Evolutionary conservation across 148 eudicot genomes (phyloP).

Genomic region (Vaccinium vitisidaea): DNA sequence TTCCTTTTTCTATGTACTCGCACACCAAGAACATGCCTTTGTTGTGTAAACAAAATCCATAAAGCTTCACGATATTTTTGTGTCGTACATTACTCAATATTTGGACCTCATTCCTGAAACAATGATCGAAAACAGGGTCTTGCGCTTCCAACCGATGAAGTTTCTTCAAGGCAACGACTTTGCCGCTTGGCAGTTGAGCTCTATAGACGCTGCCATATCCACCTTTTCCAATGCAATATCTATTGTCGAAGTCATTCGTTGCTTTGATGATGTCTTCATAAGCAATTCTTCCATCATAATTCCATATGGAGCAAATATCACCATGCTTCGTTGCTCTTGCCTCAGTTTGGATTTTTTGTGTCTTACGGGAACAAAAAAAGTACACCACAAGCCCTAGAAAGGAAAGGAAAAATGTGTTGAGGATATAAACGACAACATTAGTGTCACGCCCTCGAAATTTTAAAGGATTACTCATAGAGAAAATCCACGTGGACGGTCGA

Average conservation of each 20-base stretch:
- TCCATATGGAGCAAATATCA: conserved; percentile 20
- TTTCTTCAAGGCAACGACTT: conserved; percentile 23
- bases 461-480: too few species aligned
- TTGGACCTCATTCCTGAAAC: conserved; percentile 25
- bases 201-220: conserved; percentile 26
- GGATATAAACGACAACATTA: neutral
- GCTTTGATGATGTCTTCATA: conserved; percentile 26
- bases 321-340: too few species aligned
- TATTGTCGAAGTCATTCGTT: conserved; percentile 21
- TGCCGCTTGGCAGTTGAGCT: conserved; percentile 17
- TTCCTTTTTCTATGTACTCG: conserved; percentile 23
- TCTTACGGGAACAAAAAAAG: neutral
- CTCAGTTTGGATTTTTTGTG: neutral
- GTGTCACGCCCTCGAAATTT: too few species aligned
- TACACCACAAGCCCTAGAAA: neutral
- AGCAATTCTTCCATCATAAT: conserved; percentile 25
- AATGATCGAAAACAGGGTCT: neutral
- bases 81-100: conserved; percentile 19
- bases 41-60: conserved; percentile 23
- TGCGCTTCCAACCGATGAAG: conserved; percentile 13
- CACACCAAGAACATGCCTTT: conserved; percentile 21
- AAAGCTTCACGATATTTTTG: conserved; percentile 24
- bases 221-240: conserved; percentile 29
- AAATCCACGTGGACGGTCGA: too few species aligned
- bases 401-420: too few species aligned